Evolutionary conservation across 169 alveolate species (phyloP), one percentile per base, ranked within the genome.

Genomic region (Hepatocystis sp.): DNA sequence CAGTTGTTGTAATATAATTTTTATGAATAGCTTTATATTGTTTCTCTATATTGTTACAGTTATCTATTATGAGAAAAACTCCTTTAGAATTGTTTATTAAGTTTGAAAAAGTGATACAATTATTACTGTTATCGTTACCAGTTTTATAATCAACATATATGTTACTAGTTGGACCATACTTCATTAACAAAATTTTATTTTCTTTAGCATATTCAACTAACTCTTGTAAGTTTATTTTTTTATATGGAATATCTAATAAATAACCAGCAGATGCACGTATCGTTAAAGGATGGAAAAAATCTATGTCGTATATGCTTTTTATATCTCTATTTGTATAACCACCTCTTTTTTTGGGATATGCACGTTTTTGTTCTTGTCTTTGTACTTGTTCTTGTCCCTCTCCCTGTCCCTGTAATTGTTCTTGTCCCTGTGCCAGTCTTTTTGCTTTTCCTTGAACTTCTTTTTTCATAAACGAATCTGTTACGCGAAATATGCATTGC

Each of bases 31-130:
- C n/a, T 10, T 46, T 60, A 21, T 76, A 46, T 28, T 42, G 30
- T 52, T 47, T 76, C 34, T 76, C 88, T 44, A 76, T 58, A 32
- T 46, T 76, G 30, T 76, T 76, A 15, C 88, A 76, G 39, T 76
- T 76, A 13, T 76, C 88, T n/a, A 76, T 49, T 60, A 76, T 60
- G 58, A 76, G 88, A 76, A 76, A 76, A 13, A 76, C 67, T 3
- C 88, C 88, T 40, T 76, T 76, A 17, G 88, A 49, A 58, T 76
- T 76, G 15, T 15, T 27, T 36, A 76, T 4, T 15, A 76, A 58
- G 46, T 76, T 40, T 76, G 58, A 76, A 47, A 76, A 42, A 21
- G 66, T 32, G 23, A 34, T 28, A 15, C n/a, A n/a, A n/a, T n/a
- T n/a, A n/a, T n/a, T n/a, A n/a, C n/a, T n/a, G n/a, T n/a, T n/a